A percentile compares a stretch with the other conserved stretches of the same genome.
These are phyloP conservation scores for Metarhizium album DNA, from an alignment of 2,329 filamentous ascomycete genomes.

Conservation along the genomic window DNA sequence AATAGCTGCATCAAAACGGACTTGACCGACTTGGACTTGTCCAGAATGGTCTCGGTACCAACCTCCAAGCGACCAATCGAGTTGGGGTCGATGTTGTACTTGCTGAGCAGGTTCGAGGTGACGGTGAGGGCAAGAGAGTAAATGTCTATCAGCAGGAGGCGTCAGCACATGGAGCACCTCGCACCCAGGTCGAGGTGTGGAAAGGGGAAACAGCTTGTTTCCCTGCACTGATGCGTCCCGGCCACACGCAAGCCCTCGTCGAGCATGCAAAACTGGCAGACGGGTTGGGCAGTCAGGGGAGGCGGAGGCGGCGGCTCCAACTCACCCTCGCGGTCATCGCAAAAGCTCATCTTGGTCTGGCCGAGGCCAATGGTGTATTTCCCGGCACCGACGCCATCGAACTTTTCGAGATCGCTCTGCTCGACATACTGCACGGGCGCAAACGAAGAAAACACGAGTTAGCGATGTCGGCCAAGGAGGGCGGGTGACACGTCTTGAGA, in stretches of 20 bases:
- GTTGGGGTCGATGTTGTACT: constrained; percentile 73
- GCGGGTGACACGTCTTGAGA: constrained; percentile 1
- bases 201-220: background rate
- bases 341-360: constrained; percentile 89
- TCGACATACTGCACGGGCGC: constrained; percentile 60
- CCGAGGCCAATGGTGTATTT: constrained; percentile 89
- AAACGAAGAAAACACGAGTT: constrained; percentile 9
- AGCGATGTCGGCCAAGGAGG: constrained; percentile 15
- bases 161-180: constrained; percentile 1
- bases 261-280: background rate
- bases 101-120: constrained; percentile 65
- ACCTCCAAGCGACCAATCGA: constrained; percentile 74
- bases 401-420: constrained; percentile 73
- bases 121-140: constrained; percentile 77
- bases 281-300: constrained; percentile 8
- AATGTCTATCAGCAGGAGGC: constrained; percentile 49
- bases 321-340: constrained; percentile 77
- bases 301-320: no score
- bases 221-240: background rate
- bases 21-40: constrained; percentile 90
- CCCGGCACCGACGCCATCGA: constrained; percentile 69
- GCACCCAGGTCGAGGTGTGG: background rate
- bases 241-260: background rate
- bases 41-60: constrained; percentile 74
- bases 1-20: constrained; percentile 82